Evolutionary conservation across 805 yeast species (phyloP), one percentile per base, ranked within the genome.

Genomic region (Helenozyma baotianmanensis): DNA sequence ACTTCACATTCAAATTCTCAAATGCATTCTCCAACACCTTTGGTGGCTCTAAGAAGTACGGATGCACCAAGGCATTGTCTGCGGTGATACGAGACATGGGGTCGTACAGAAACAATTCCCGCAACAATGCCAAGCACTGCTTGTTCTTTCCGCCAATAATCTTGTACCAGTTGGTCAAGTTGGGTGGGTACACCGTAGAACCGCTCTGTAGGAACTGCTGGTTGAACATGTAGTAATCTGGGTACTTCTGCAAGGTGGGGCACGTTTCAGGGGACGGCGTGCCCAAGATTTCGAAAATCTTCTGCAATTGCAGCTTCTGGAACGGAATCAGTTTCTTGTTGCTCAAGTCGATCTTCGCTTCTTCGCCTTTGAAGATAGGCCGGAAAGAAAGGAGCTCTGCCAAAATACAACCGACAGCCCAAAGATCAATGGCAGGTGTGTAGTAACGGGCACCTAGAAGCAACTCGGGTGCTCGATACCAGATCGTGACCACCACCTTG

Each of bases 291-390:
- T 92, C 97, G 17, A 92, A 67, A 15, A 92, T 89, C 54, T 87
- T 88, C 49, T 84, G 82, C 53, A 90, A 72, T 62, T 92, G 99
- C 53, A 85, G 89, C 37, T 82, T 79, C 58, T 92, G 98, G 58
- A 92, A 92, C 2, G 97, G 97, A 4, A 90, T 89, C 35, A 79
- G 82, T 52, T 90, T 89, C 52, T 88, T 90, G 45, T 83, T 84
- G 40, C 57, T 62, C 29, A 64, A 53, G 55, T 89, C 97, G 74
- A 90, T 83, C 48, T 90, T 90, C 10, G 95, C 92, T 53, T 92
- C 99, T 59, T 92, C 98, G 33, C 98, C 98, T 56, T 92, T 92
- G 64, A 92, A 92, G 8, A 92, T 80, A 0, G 99, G 99, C 47
- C 96, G 64, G 21, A 92, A 60, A 1, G 95, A 85, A 10, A 92